phyloP scores from a whole-genome alignment of 768 basidiomycete genomes.

The Tricholoma matsutake region DNA sequence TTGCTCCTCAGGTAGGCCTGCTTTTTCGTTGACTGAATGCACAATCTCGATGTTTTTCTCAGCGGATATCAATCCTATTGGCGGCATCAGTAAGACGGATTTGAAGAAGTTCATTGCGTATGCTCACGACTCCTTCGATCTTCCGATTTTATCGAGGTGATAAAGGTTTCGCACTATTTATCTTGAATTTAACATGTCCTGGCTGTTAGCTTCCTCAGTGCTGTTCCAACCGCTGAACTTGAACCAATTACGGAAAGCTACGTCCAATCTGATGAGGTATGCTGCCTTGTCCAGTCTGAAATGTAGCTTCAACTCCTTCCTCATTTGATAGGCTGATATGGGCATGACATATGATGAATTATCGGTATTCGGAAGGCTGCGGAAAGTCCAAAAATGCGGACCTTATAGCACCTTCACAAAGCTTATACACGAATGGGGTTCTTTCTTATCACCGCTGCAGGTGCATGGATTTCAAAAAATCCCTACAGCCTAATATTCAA shows the following conservation, averaged over 20 bases:
- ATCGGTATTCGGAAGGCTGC: slow-evolving; percentile 86
- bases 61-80: slow-evolving; percentile 99
- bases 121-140: slow-evolving; percentile 71
- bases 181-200: background rate
- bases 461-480: slow-evolving; percentile 34
- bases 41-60: slow-evolving; percentile 7
- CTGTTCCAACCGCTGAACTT: slow-evolving; percentile 92
- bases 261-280: slow-evolving; percentile 92
- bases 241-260: slow-evolving; percentile 94
- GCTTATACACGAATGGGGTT: slow-evolving; percentile 91
- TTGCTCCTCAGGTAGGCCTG: slow-evolving; percentile 72
- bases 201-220: slow-evolving; percentile 73
- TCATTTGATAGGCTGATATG: slow-evolving; percentile 76
- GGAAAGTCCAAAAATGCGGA: slow-evolving; percentile 96
- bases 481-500: background rate
- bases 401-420: slow-evolving; percentile 98
- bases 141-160: slow-evolving; percentile 81
- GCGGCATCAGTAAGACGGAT: slow-evolving; percentile 97
- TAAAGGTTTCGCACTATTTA: slow-evolving; percentile 10
- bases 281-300: slow-evolving; percentile 7
- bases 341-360: slow-evolving; percentile 99
- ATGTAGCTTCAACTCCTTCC: slow-evolving; percentile 6
- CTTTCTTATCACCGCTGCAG: slow-evolving; percentile 76
- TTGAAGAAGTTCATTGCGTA: slow-evolving; percentile 93
- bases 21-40: background rate